A percentile compares a stretch with the other conserved stretches of the same genome.
Conservation (phyloP, 768 basidiomycete genomes). For the Tylopilus vinaceipallidus region DNA sequence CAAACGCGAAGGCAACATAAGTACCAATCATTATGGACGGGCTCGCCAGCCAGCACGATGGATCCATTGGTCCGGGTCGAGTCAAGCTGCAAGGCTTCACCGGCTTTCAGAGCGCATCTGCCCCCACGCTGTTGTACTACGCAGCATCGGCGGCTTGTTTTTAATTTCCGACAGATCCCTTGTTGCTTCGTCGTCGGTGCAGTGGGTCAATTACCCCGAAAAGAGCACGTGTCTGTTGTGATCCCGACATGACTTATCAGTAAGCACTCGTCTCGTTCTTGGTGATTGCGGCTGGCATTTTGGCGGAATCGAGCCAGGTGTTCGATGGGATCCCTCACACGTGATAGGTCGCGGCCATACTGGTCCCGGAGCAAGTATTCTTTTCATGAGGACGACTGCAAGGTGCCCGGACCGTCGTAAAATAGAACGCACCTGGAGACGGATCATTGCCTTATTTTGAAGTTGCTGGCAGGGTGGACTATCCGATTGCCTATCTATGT, state of each 20-base stretch:
- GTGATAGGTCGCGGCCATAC: constrained; percentile 1
- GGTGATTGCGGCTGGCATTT: constrained; percentile 3
- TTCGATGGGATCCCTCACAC: constrained; percentile 13
- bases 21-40: too few relatives aligned
- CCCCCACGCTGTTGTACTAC: background rate
- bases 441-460: background rate
- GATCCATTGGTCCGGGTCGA: background rate
- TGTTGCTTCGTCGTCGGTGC: background rate
- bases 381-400: background rate
- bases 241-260: background rate
- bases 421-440: constrained; percentile 7
- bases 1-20: background rate
- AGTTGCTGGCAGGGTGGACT: background rate
- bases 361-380: background rate
- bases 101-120: background rate
- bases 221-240: constrained; percentile 8
- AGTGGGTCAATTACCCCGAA: constrained; percentile 7
- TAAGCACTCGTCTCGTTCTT: background rate
- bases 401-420: background rate
- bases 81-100: background rate
- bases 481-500: constrained; percentile 13
- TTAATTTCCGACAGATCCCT: constrained; percentile 26
- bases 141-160: constrained; percentile 13
- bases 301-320: background rate
- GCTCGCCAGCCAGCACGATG: background rate